Percentiles rank a stretch among this genome's conserved stretches.
These are phyloP conservation scores for Euphorbia tirucalli DNA, from an alignment of 345 rosid genomes.

Conservation along the genomic window DNA sequence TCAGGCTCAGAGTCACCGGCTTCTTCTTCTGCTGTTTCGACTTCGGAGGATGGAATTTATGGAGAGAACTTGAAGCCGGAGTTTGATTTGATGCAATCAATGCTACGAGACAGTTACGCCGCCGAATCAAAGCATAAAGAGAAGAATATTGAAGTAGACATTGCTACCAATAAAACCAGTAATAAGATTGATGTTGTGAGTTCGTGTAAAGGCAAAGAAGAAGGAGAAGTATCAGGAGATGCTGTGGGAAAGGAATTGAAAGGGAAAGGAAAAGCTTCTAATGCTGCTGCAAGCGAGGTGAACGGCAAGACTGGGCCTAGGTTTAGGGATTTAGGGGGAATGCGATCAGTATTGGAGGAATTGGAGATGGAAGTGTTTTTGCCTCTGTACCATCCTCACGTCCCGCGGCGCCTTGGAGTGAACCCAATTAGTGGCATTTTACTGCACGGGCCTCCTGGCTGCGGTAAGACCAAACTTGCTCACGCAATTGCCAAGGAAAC, in stretches of 20 bases:
- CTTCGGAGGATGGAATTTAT: slow-evolving; percentile 60
- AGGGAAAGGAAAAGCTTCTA: not conserved
- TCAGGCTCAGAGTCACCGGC: slow-evolving; percentile 19
- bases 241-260: not conserved
- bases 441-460: slow-evolving; percentile 82
- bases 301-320: slow-evolving; percentile 49
- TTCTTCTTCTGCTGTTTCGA: slow-evolving; percentile 39
- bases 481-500: slow-evolving; percentile 77
- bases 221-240: not conserved
- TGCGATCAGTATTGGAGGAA: slow-evolving; percentile 56
- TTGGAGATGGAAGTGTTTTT: slow-evolving; percentile 68
- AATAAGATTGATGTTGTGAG: slow-evolving; percentile 35
- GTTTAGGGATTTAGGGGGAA: slow-evolving; percentile 87
- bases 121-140: slow-evolving; percentile 37
- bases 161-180: slow-evolving; percentile 30
- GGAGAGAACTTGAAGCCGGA: slow-evolving; percentile 47
- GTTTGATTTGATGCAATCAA: slow-evolving; percentile 58
- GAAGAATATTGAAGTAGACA: slow-evolving; percentile 61
- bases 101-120: slow-evolving; percentile 26
- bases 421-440: slow-evolving; percentile 73
- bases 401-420: slow-evolving; percentile 57
- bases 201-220: not conserved
- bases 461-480: slow-evolving; percentile 80
- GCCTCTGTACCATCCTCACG: slow-evolving; percentile 71
- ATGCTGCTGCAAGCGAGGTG: not conserved